phyloP scores from a whole-genome alignment of 2,329 filamentous ascomycete species.

The Gaeumannomyces tritici region DNA sequence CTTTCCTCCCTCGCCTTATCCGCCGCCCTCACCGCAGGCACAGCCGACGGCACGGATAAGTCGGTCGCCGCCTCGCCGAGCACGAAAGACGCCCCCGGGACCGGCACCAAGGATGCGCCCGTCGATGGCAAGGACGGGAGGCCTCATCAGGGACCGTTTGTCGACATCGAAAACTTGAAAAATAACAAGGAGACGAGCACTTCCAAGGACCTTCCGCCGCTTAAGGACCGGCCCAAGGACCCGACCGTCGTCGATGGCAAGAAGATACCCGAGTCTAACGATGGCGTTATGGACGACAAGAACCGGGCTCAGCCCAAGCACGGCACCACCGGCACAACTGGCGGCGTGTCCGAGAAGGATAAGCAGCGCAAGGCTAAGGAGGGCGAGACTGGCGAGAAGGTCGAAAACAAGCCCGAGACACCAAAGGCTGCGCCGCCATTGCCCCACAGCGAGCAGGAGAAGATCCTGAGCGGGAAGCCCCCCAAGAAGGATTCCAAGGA shows the following conservation, averaged over 20 bases:
- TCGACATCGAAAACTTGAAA: conserved; percentile 41
- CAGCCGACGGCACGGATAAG: conserved; percentile 13
- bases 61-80: conserved; percentile 8
- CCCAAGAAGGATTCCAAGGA: conserved; percentile 28
- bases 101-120: conserved; percentile 64
- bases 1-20: conserved; percentile 44
- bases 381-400: conserved; percentile 52
- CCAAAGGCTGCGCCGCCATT: conserved; percentile 80
- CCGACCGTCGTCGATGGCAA: conserved; percentile 47
- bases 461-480: conserved; percentile 35
- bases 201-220: conserved; percentile 26
- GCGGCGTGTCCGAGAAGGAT: conserved; percentile 79
- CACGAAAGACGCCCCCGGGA: conserved; percentile 21
- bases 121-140: conserved; percentile 91
- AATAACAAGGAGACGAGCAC: conserved; percentile 22
- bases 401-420: conserved; percentile 66
- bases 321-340: conserved; percentile 81
- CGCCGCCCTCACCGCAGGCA: conserved; percentile 23
- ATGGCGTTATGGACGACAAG: conserved; percentile 91
- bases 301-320: conserved; percentile 66
- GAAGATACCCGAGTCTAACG: conserved; percentile 53
- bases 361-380: conserved; percentile 65
- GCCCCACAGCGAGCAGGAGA: conserved; percentile 71
- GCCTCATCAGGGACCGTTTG: conserved; percentile 78
- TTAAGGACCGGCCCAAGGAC: conserved; percentile 42